Evolutionary conservation across 2,329 filamentous ascomycete species (phyloP).

Genomic region (Fusarium metavorans): DNA sequence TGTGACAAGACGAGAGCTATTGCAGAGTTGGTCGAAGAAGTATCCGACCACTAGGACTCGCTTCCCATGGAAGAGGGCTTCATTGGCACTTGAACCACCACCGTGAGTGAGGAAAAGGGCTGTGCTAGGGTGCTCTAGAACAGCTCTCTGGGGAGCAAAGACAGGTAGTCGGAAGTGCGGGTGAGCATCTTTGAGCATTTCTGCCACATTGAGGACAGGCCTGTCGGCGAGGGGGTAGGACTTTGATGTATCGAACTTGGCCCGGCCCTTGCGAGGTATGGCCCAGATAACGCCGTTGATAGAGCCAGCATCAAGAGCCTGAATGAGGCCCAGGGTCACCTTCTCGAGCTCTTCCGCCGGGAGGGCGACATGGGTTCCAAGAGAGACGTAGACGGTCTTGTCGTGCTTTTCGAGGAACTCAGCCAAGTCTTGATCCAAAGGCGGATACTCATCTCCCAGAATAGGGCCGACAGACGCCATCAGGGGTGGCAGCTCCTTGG

Average conservation of each 20-base stretch:
- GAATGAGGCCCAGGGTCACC: slow-evolving; percentile 49
- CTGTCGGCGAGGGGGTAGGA: slow-evolving; percentile 26
- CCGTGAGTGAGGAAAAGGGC: slow-evolving; percentile 56
- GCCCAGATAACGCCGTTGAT: slow-evolving; percentile 58
- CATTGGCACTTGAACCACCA: slow-evolving; percentile 56
- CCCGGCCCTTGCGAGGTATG: slow-evolving; percentile 40
- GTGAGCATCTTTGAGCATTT: slow-evolving; percentile 46
- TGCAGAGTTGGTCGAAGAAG: slow-evolving; percentile 58
- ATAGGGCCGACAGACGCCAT: slow-evolving; percentile 55
- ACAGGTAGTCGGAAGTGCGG: slow-evolving; percentile 46
- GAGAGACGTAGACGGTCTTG: slow-evolving; percentile 54
- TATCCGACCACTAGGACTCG: slow-evolving; percentile 52
- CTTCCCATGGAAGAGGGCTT: slow-evolving; percentile 54
- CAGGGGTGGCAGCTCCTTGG: slow-evolving; percentile 56
- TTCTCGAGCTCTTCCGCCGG: slow-evolving; percentile 45
- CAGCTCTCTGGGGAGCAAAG: slow-evolving; percentile 56
- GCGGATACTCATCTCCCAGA: slow-evolving; percentile 50
- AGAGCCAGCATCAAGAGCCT: slow-evolving; percentile 38
- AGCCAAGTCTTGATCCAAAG: slow-evolving; percentile 41
- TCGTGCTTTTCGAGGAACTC: slow-evolving; percentile 49
- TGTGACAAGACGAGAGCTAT: slow-evolving; percentile 50
- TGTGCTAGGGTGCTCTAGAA: slow-evolving; percentile 51
- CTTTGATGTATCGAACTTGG: slow-evolving; percentile 35
- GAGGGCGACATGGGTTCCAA: slow-evolving; percentile 57
- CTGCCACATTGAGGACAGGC: slow-evolving; percentile 9